Base-by-base conservation (phyloP, 2,329 filamentous ascomycete genomes). In the Lecanicillium sp. region DNA sequence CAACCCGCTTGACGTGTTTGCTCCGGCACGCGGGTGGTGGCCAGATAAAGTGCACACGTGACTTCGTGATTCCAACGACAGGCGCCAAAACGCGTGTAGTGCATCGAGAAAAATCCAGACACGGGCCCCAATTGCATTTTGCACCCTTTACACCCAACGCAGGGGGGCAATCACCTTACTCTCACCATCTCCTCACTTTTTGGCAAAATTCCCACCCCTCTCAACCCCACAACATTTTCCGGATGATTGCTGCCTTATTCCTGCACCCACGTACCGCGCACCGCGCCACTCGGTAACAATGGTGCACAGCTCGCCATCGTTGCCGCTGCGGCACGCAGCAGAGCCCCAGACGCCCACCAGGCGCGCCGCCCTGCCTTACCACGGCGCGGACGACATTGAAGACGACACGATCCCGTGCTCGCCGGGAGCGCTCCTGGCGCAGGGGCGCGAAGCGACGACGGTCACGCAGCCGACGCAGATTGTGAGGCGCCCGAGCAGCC, bases 381-480 rank as follows among this genome's bases (percentile, higher is more conserved):
- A 66, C 33, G 64, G 66, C 28, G 59, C 71, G 30, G 69, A 71
- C 40, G 68, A 72, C 43, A 53, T 69, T 15, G 61, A 60, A 8
- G 55, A 53, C 13, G 65, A 64, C 37, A 73, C 69, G n/a, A 61
- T 69, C 15, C 65, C 65, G 27, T 65, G 61, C 52, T 67, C 64
- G 4, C 64, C 64, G 1, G 53, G 59, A 11, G 58, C 56, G 14
- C 57, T 65, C 29, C 46, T 61, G 18, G 52, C 50, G 15, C 27
- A 56, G 53, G 29, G 46, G 49, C 34, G 46, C 52, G 17, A n/a
- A n/a, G n/a, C n/a, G n/a, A n/a, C n/a, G n/a, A 35, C 11, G 7
- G 50, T 46, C 4, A 72, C 69, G 18, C 68, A 72, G 44, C 59
- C 68, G 0, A 72, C 68, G 2, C 69, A 74, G 44, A 54, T 73